phyloP scores from a whole-genome alignment of 1,284 basidiomycete species.

The Ceratobasidium sp. region DNA sequence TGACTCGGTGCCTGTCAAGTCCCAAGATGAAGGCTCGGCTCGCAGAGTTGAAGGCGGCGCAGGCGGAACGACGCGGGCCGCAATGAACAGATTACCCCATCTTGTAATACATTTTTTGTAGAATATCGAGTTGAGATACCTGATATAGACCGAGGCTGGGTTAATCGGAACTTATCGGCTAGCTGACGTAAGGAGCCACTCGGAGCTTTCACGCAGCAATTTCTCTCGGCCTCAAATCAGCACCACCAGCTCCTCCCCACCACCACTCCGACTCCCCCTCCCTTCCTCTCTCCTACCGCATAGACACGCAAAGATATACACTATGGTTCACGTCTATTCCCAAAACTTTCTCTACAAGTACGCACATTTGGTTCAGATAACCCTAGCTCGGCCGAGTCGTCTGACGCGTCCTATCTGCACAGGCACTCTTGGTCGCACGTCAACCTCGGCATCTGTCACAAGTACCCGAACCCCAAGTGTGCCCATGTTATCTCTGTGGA shows the following conservation, averaged over 20 bases:
- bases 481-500: constrained; percentile 93
- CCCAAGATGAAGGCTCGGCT: constrained; percentile 85
- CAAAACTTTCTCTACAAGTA: constrained; percentile 53
- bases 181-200: constrained; percentile 24
- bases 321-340: constrained; percentile 53
- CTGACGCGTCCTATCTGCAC: constrained; percentile 9
- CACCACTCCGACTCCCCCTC: constrained; percentile 32
- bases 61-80: constrained; percentile 47
- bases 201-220: constrained; percentile 32
- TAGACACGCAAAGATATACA: constrained; percentile 35
- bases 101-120: neutral
- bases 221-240: constrained; percentile 27
- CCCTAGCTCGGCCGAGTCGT: constrained; percentile 17
- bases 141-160: neutral
- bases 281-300: constrained; percentile 16
- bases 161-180: constrained; percentile 31
- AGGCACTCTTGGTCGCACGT: constrained; percentile 91
- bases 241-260: constrained; percentile 19
- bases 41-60: constrained; percentile 70
- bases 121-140: neutral
- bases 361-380: constrained; percentile 33
- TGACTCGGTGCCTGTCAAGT: constrained; percentile 60
- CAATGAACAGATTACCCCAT: constrained; percentile 17
- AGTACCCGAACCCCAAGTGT: constrained; percentile 95
- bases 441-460: constrained; percentile 90